Base-by-base conservation (phyloP, 768 basidiomycete genomes). In the Phylloporus arenicola region DNA sequence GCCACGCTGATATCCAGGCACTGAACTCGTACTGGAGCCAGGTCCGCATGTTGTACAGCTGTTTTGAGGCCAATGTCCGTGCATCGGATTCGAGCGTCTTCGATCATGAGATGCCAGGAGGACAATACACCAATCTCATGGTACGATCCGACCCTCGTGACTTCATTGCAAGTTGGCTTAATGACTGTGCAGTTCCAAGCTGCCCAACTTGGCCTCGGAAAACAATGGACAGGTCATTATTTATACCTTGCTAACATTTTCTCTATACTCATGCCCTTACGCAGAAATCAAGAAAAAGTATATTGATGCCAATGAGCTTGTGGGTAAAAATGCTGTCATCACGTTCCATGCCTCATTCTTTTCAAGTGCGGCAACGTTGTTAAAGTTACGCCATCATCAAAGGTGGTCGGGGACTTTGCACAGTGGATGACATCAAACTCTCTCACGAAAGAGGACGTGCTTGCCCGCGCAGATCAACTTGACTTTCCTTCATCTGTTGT, bases 101-200 rank as follows among this genome's bases (percentile, higher is more conserved):
- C 68, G 93, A 93, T 64, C 95, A 97, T 71, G 94, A 96, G 72
- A 98, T 99, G 96, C 95, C 95, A 47, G 96, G 94, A 66, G 95
- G 94, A 40, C 92, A 92, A 68, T 92, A 92, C 68, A 92, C 91
- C 29, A 92, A 92, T 69, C 73, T 92, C 58, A 92, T 92, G 90
- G 90, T 92, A 65, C 44, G 79, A 59, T n/a, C 39, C 25, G 31
- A 53, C 48, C 34, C 51, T 42, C 33, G 43, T 53, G 52, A 34
- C 54, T 49, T n/a, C 31, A 56, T 62, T 55, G 50, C 49, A 45
- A 42, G 34, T 53, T 44, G 47, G 47, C 55, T 67, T 55, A 62
- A 52, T 39, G 13, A 20, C 49, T 56, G 44, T 59, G 30, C 63
- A 94, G 88, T 99, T 98, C 89, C 96, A 99, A 84, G 93, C 96